These are phyloP conservation scores for Sclerotinia spermophila DNA, from an alignment of 2,329 filamentous ascomycete genomes.

Conservation along the genomic window DNA sequence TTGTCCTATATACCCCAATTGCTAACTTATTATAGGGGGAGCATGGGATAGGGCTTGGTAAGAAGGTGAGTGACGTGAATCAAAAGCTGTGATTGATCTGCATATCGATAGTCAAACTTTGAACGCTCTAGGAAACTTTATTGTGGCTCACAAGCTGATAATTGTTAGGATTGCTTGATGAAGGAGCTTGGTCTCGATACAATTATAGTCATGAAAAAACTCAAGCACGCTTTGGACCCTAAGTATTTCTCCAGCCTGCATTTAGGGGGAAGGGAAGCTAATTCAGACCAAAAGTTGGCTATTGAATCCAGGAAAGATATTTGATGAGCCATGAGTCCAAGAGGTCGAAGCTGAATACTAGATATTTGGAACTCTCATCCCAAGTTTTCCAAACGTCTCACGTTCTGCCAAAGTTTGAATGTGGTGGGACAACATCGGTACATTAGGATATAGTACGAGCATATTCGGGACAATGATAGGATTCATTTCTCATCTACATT, in stretches of 20 bases:
- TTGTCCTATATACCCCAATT: neutral
- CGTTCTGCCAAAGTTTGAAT: neutral
- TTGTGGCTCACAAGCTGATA: neutral
- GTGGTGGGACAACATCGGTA: neutral
- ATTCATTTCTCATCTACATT: neutral
- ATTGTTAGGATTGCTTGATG: conserved; percentile 12
- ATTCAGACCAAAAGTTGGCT: conserved; percentile 57
- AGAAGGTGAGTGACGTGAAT: conserved; percentile 58
- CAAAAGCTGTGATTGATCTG: conserved; percentile 43
- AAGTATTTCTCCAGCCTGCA: conserved; percentile 33
- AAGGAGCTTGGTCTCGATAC: conserved; percentile 76
- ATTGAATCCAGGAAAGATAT: conserved; percentile 61
- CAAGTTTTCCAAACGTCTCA: neutral
- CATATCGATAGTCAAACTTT: conserved; percentile 30
- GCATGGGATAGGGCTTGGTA: conserved; percentile 79
- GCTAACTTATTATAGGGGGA: conserved; percentile 53
- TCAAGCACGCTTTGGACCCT: conserved; percentile 77
- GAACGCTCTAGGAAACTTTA: neutral
- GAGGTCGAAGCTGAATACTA: neutral
- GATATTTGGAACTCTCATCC: neutral
- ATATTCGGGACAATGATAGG: neutral
- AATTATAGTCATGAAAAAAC: conserved; percentile 74
- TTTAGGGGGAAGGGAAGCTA: neutral
- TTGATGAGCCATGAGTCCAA: conserved; percentile 13
- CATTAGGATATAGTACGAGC: neutral